Evolutionary conservation across 371 early-diverging fungal species (phyloP).

Genomic region (Apophysomyces trapeziformis): DNA sequence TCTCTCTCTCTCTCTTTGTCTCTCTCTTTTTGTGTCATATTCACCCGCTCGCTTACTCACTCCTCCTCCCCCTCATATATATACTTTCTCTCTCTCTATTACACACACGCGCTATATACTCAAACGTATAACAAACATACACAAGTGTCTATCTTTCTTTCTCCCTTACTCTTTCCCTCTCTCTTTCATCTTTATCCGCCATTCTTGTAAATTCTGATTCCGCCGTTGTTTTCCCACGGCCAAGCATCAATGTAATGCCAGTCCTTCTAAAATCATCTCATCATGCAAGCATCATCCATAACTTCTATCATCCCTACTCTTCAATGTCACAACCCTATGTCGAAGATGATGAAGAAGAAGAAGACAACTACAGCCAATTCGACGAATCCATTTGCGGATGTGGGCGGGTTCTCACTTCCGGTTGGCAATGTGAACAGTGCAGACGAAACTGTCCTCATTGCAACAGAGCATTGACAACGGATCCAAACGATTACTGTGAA

Average conservation of each 20-base stretch:
- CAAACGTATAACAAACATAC: background rate
- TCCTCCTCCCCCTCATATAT: too few species aligned
- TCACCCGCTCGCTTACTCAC: too few species aligned
- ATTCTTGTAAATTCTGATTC: background rate
- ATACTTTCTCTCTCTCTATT: too few species aligned
- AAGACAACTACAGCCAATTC: background rate
- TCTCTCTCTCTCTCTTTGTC: too few species aligned
- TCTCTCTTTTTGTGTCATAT: too few species aligned
- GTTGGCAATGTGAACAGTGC: constrained; percentile 38
- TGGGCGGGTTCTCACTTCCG: constrained; percentile 32
- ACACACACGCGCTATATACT: too few species aligned
- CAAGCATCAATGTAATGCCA: background rate
- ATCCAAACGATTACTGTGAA: constrained; percentile 36
- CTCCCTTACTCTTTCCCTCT: background rate
- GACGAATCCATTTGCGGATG: constrained; percentile 25
- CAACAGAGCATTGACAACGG: constrained; percentile 31
- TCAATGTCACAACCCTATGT: background rate
- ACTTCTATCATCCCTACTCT: background rate
- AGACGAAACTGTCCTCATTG: constrained; percentile 36
- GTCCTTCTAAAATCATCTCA: background rate
- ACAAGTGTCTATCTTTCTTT: too few species aligned
- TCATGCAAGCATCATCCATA: background rate
- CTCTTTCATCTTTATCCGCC: too few species aligned
- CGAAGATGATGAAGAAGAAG: background rate
- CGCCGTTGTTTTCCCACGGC: constrained; percentile 2